Percentiles rank a stretch among this genome's conserved stretches.
Conservation (phyloP, 495 filamentous ascomycete genomes). For the Penicillium parvum region DNA sequence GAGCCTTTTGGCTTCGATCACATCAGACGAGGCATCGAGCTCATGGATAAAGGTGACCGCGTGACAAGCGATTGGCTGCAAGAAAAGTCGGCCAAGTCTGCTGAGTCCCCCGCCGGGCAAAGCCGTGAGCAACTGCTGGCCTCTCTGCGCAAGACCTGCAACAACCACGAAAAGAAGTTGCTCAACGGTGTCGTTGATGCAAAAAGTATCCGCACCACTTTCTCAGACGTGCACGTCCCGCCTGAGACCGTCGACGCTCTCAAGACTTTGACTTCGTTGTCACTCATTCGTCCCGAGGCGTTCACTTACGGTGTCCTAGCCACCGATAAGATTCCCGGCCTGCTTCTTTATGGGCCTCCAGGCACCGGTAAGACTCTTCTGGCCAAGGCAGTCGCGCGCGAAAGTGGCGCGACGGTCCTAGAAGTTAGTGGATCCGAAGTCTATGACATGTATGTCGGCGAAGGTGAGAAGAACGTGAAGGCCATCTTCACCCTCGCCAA, state of each 20-base stretch:
- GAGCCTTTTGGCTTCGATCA: slow-evolving; percentile 39
- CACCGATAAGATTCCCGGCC: slow-evolving; percentile 82
- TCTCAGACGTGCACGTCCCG: slow-evolving; percentile 76
- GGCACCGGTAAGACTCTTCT: slow-evolving; percentile 95
- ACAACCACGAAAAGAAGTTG: slow-evolving; percentile 75
- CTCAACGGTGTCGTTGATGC: slow-evolving; percentile 78
- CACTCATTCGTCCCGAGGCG: slow-evolving; percentile 83
- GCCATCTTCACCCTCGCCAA: slow-evolving; percentile 88
- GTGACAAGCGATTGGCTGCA: slow-evolving; percentile 38
- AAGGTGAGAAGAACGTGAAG: slow-evolving; percentile 94
- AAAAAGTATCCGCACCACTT: slow-evolving; percentile 76
- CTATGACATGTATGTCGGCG: slow-evolving; percentile 94
- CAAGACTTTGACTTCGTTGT: slow-evolving; percentile 84
- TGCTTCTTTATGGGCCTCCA: slow-evolving; percentile 89
- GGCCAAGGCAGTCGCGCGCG: slow-evolving; percentile 93
- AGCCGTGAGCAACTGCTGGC: slow-evolving; percentile 33
- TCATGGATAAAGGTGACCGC: slow-evolving; percentile 34
- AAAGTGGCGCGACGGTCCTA: slow-evolving; percentile 83
- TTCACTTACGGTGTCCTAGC: slow-evolving; percentile 94
- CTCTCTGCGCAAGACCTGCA: slow-evolving; percentile 52
- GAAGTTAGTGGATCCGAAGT: slow-evolving; percentile 72
- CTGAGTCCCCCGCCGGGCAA: slow-evolving; percentile 21
- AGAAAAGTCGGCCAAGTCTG: slow-evolving; percentile 27
- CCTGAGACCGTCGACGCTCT: slow-evolving; percentile 80
- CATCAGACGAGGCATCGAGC: slow-evolving; percentile 34